Percentiles rank a stretch among this genome's conserved stretches.
phyloP scores from a whole-genome alignment of 2,329 filamentous ascomycete species.

The Herpotrichia juniperi region DNA sequence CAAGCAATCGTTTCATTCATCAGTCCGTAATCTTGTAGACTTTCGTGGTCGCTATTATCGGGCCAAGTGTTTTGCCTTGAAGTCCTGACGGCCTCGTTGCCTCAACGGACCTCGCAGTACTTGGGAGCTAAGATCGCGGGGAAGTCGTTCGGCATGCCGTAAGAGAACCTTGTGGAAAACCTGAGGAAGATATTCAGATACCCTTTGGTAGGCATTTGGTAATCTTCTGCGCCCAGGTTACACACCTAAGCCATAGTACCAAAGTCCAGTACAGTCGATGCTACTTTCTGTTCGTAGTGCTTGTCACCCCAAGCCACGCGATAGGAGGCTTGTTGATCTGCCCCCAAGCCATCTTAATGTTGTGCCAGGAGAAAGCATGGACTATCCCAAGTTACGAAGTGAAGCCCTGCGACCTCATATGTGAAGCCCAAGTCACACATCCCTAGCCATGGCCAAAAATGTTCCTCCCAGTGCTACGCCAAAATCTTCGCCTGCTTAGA shows the following conservation, averaged over 20 bases:
- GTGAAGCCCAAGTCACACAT: not conserved
- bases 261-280: too few species aligned
- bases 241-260: too few species aligned
- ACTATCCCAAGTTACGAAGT: too few species aligned
- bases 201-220: not conserved
- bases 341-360: too few species aligned
- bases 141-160: not conserved
- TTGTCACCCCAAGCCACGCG: not conserved
- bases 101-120: not conserved
- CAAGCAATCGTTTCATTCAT: not conserved
- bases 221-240: not conserved
- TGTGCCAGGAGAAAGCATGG: too few species aligned
- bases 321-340: not conserved
- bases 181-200: not conserved
- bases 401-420: too few species aligned
- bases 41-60: not conserved
- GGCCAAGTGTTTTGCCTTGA: constrained; percentile 1
- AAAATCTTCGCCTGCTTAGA: constrained; percentile 57
- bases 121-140: not conserved
- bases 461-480: not conserved
- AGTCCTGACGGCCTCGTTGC: constrained; percentile 2
- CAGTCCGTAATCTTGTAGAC: not conserved
- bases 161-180: not conserved
- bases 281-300: too few species aligned
- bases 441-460: not conserved